Evolutionary conservation across 768 basidiomycete genomes (phyloP).

Genomic region (Cantharellus anzutake): DNA sequence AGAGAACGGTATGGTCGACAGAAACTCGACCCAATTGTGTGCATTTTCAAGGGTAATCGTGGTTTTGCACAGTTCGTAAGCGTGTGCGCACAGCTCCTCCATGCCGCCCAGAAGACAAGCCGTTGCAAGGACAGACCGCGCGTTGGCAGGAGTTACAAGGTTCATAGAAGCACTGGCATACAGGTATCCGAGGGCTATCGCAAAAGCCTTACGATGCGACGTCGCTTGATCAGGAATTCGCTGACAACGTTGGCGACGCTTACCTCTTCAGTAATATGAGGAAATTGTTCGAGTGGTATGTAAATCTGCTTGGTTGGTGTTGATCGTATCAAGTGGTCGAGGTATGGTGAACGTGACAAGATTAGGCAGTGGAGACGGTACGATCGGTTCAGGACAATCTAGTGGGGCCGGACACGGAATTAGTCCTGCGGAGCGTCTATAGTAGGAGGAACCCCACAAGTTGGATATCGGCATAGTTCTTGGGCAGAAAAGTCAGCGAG

Average conservation of each 20-base stretch:
- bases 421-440: conserved; percentile 2
- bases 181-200: conserved; percentile 64
- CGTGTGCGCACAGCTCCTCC: conserved; percentile 63
- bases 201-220: conserved; percentile 36
- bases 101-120: conserved; percentile 73
- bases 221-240: background rate
- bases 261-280: conserved; percentile 73
- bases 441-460: conserved; percentile 30
- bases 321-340: conserved; percentile 76
- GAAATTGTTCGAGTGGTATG: conserved; percentile 57
- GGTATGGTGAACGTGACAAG: conserved; percentile 69
- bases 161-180: conserved; percentile 56
- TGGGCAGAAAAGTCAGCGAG: conserved; percentile 6
- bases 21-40: conserved; percentile 57
- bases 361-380: conserved; percentile 74
- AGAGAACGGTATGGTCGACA: conserved; percentile 35
- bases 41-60: conserved; percentile 63
- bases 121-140: conserved; percentile 69
- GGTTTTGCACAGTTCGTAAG: conserved; percentile 58
- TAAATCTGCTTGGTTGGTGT: conserved; percentile 46
- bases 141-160: conserved; percentile 56
- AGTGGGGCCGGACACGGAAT: background rate
- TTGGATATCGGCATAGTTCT: conserved; percentile 73
- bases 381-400: conserved; percentile 9
- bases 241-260: conserved; percentile 13